Conservation (phyloP, 1,284 basidiomycete genomes). For the Irpex sp. region DNA sequence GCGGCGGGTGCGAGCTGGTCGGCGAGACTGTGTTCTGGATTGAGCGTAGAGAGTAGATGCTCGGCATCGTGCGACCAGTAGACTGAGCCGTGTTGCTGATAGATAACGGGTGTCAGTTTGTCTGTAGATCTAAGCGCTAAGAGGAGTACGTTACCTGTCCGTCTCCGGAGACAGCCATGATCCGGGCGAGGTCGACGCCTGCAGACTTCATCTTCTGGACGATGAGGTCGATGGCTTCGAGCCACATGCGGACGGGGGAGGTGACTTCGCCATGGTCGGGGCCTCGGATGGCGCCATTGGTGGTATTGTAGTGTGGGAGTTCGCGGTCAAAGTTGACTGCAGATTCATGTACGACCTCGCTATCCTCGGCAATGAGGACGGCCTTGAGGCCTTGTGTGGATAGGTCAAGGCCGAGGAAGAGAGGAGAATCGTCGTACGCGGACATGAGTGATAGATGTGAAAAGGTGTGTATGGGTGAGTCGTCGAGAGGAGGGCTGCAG, state of each 20-base stretch:
- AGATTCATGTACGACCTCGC: conserved; percentile 65
- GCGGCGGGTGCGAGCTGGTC: conserved; percentile 56
- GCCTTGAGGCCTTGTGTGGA: conserved; percentile 88
- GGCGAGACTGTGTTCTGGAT: conserved; percentile 47
- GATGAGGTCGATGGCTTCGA: conserved; percentile 82
- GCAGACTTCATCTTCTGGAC: conserved; percentile 64
- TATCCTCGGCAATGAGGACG: conserved; percentile 59
- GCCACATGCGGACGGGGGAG: conserved; percentile 81
- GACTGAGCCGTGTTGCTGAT: conserved; percentile 88
- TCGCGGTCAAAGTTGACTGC: conserved; percentile 82
- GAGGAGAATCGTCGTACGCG: conserved; percentile 27
- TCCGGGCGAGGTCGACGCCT: conserved; percentile 54
- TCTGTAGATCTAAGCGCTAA: background rate
- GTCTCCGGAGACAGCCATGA: conserved; percentile 70
- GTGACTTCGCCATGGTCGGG: conserved; percentile 69
- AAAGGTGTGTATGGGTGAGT: background rate
- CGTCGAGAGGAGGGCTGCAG: background rate
- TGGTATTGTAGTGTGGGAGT: conserved; percentile 70
- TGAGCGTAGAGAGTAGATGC: conserved; percentile 49
- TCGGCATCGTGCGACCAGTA: conserved; percentile 74
- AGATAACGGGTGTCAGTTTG: conserved; percentile 2
- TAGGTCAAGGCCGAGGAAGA: conserved; percentile 85
- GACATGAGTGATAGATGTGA: conserved; percentile 4
- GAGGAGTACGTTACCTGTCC: conserved; percentile 55
- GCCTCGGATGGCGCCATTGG: conserved; percentile 68